Evolutionary conservation across 2,329 filamentous ascomycete species (phyloP).

Genomic region (Paracamarosporium sp.): DNA sequence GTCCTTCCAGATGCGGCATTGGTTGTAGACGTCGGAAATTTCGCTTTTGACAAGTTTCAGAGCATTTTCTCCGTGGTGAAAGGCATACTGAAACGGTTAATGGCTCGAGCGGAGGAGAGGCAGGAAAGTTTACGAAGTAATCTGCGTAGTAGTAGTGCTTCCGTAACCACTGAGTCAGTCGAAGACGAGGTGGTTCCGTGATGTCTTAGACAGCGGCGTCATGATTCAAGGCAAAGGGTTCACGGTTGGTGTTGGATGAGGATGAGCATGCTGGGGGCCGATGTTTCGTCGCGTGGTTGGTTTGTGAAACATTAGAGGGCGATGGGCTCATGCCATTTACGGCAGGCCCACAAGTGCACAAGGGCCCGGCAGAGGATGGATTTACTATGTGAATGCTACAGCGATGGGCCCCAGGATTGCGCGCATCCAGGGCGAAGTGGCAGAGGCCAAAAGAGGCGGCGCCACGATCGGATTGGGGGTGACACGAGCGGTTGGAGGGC

Average conservation of each 20-base stretch:
- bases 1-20: background rate
- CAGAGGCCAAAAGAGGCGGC: background rate
- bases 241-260: background rate
- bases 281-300: background rate
- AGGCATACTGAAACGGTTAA: background rate
- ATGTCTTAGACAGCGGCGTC: background rate
- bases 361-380: too few species aligned
- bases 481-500: constrained; percentile 35
- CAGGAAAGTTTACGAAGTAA: background rate
- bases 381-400: too few species aligned
- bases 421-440: too few species aligned
- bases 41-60: background rate
- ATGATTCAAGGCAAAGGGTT: background rate
- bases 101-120: background rate
- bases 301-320: background rate
- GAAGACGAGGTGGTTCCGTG: background rate
- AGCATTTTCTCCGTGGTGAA: constrained; percentile 2
- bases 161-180: background rate
- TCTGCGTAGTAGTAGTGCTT: background rate
- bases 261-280: background rate
- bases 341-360: background rate
- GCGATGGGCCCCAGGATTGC: too few species aligned
- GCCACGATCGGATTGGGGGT: constrained; percentile 18
- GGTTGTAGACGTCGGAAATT: constrained; percentile 5
- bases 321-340: background rate